phyloP scores from a whole-genome alignment of 1,284 basidiomycete species.

The Jaminaea rosea region DNA sequence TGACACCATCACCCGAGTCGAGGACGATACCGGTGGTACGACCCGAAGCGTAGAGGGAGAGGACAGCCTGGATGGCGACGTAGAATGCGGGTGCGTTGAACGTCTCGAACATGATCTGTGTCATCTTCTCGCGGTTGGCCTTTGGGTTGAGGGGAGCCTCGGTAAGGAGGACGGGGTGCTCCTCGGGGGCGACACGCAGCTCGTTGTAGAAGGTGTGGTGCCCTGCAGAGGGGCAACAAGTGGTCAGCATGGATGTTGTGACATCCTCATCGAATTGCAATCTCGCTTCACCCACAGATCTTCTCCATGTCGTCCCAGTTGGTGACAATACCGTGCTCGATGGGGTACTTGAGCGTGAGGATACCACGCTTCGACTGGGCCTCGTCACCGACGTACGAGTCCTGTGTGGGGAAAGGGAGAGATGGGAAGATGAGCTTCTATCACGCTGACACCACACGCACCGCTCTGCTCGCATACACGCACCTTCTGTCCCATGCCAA shows the following conservation, averaged over 20 bases:
- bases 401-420: slow-evolving; percentile 17
- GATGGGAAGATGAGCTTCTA: too few relatives aligned
- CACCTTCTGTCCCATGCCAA: slow-evolving; percentile 50
- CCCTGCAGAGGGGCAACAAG: too few relatives aligned
- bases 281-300: too few relatives aligned
- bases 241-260: too few relatives aligned
- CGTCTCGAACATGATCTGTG: slow-evolving; percentile 94
- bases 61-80: slow-evolving; percentile 83
- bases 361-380: slow-evolving; percentile 94
- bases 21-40: slow-evolving; percentile 85
- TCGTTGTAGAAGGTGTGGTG: slow-evolving; percentile 51
- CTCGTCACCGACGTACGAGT: slow-evolving; percentile 58
- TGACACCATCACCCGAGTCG: slow-evolving; percentile 88
- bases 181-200: slow-evolving; percentile 58
- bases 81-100: slow-evolving; percentile 91
- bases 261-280: too few relatives aligned
- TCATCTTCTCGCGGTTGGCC: slow-evolving; percentile 92
- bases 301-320: slow-evolving; percentile 62
- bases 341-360: slow-evolving; percentile 66
- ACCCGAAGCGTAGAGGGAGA: slow-evolving; percentile 85
- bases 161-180: slow-evolving; percentile 86
- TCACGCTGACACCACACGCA: too few relatives aligned
- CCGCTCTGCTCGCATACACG: too few relatives aligned
- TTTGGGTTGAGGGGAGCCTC: slow-evolving; percentile 93
- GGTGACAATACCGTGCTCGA: slow-evolving; percentile 66